Conservation (phyloP, 2,329 filamentous ascomycete genomes). For the Aspergillus spinulosporus region DNA sequence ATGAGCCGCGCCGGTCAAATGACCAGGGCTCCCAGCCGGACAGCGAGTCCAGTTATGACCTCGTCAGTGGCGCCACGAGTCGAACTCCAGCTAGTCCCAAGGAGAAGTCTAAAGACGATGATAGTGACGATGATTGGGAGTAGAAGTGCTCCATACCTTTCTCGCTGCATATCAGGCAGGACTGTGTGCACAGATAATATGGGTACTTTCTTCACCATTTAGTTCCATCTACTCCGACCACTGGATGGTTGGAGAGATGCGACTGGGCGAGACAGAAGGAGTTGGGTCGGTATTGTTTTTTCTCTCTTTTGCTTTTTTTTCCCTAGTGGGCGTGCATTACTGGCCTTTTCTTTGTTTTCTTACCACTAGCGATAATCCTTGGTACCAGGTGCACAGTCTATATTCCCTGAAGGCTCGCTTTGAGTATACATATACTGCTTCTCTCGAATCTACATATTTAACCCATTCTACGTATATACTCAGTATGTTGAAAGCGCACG, state of each 20-base stretch:
- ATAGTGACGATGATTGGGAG: conserved; percentile 78
- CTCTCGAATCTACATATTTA: background rate
- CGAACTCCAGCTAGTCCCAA: conserved; percentile 69
- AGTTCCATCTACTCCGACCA: conserved; percentile 10
- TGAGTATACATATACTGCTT: conserved; percentile 1
- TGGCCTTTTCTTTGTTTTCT: background rate
- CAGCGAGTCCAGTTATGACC: conserved; percentile 93
- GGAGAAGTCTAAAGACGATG: conserved; percentile 52
- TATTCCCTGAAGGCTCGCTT: conserved; percentile 2
- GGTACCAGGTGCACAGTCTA: conserved; percentile 8
- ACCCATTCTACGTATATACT: background rate
- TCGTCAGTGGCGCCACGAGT: conserved; percentile 80
- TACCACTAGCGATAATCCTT: conserved; percentile 12
- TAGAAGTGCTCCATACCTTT: conserved; percentile 38
- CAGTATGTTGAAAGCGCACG: background rate
- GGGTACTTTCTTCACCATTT: background rate
- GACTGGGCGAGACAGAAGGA: conserved; percentile 13
- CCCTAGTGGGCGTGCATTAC: conserved; percentile 1
- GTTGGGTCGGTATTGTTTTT: conserved; percentile 13
- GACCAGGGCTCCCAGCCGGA: conserved; percentile 88
- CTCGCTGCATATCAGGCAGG: background rate
- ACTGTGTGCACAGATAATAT: background rate
- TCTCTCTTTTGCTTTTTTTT: conserved; percentile 1
- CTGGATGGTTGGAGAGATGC: conserved; percentile 21
- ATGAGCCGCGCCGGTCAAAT: conserved; percentile 69